Percentiles rank a stretch among this genome's conserved stretches.
Conservation (phyloP, 179 eudicot genomes). For the Silene coronaria region DNA sequence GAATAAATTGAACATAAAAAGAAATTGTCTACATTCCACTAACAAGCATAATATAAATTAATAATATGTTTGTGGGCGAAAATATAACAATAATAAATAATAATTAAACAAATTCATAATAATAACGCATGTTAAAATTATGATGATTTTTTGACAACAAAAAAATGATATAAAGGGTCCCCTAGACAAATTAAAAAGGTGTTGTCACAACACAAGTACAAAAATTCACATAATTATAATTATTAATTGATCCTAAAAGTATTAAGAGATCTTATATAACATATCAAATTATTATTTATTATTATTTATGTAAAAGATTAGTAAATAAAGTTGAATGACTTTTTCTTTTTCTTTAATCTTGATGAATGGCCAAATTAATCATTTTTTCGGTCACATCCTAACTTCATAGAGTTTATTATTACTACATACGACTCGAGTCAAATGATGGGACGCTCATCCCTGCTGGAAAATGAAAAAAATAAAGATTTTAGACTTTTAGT, state of each 20-base stretch:
- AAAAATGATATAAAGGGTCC: slow-evolving; percentile 27
- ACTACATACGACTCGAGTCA: neutral
- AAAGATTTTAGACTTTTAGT: no score
- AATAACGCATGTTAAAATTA: slow-evolving; percentile 38
- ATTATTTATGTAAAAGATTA: neutral
- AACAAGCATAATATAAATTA: slow-evolving; percentile 19
- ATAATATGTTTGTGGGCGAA: slow-evolving; percentile 20
- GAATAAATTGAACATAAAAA: slow-evolving; percentile 26
- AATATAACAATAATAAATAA: neutral
- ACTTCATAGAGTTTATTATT: slow-evolving; percentile 25
- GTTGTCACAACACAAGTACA: slow-evolving; percentile 16
- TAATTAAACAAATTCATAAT: slow-evolving; percentile 15
- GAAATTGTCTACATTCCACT: slow-evolving; percentile 27
- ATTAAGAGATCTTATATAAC: neutral
- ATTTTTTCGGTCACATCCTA: slow-evolving; percentile 24
- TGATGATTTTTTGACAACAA: slow-evolving; percentile 37
- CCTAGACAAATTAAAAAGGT: slow-evolving; percentile 17
- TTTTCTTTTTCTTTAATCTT: slow-evolving; percentile 11
- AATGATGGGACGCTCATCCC: no score
- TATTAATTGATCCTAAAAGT: neutral
- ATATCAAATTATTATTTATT: neutral
- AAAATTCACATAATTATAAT: slow-evolving; percentile 15
- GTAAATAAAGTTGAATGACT: slow-evolving; percentile 12
- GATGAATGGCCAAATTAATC: slow-evolving; percentile 18
- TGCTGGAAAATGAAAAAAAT: no score